Evolutionary conservation across 2,329 filamentous ascomycete species (phyloP).

Genomic region (Rhexocercosporidium sp.): DNA sequence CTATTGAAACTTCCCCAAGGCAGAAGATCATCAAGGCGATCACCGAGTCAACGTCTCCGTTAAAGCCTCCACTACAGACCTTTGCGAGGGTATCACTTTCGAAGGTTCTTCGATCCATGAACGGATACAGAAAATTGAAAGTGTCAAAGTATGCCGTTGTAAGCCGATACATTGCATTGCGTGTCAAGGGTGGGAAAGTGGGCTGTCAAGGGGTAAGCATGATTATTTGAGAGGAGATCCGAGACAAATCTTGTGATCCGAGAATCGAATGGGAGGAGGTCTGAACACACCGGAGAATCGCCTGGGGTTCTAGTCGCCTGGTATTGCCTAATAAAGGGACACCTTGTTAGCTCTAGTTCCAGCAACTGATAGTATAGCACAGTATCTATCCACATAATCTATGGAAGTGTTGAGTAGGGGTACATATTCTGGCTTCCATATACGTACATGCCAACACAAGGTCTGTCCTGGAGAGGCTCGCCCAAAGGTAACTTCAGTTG

Average conservation of each 20-base stretch:
- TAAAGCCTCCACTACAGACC: constrained; percentile 54
- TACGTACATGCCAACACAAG: constrained; percentile 35
- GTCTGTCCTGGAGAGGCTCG: constrained; percentile 30
- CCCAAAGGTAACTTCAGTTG: constrained; percentile 35
- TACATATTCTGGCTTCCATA: not conserved
- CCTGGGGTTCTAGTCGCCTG: constrained; percentile 37
- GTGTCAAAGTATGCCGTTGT: constrained; percentile 62
- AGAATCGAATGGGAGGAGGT: not conserved
- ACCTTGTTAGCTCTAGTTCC: not conserved
- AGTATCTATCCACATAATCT: no score
- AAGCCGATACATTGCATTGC: constrained; percentile 55
- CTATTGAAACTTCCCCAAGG: constrained; percentile 61
- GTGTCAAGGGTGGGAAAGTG: constrained; percentile 46
- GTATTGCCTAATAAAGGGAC: constrained; percentile 37
- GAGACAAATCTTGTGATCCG: not conserved
- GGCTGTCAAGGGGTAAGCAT: not conserved
- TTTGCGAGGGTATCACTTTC: constrained; percentile 51
- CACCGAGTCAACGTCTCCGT: constrained; percentile 55
- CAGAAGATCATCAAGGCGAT: constrained; percentile 63
- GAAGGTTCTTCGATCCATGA: constrained; percentile 63
- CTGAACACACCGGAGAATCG: constrained; percentile 27
- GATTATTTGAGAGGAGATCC: not conserved
- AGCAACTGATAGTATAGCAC: not conserved
- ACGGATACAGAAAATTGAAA: constrained; percentile 62
- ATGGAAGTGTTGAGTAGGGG: not conserved